phyloP scores from a whole-genome alignment of 2,329 filamentous ascomycete genomes.

The Trichoderma sp. region DNA sequence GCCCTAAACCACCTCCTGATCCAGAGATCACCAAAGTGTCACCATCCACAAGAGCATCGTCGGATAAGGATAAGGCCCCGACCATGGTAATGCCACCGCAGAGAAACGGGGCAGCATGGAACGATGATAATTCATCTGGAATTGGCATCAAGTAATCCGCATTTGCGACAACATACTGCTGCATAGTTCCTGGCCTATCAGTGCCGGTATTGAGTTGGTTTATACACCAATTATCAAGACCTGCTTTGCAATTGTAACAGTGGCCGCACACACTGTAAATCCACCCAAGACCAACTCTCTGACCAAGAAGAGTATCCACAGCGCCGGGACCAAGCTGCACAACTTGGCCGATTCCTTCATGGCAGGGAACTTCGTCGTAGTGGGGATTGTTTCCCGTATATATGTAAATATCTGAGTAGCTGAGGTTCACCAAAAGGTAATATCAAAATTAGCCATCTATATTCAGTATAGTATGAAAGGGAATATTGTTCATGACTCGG shows the following conservation, averaged over 20 bases:
- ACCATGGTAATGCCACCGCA: constrained; percentile 3
- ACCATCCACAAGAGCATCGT: background rate
- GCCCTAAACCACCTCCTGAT: background rate
- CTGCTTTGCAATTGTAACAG: background rate
- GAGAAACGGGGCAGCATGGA: background rate
- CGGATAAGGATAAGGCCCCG: background rate
- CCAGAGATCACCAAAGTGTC: constrained; percentile 2
- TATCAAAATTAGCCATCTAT: background rate
- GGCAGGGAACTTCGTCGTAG: background rate
- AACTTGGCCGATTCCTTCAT: background rate
- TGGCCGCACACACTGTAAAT: constrained; percentile 5
- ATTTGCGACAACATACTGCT: constrained; percentile 8
- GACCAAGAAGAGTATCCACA: background rate
- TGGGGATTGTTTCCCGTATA: background rate
- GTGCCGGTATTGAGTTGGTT: background rate
- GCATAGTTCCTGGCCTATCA: constrained; percentile 2
- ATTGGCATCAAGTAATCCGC: constrained; percentile 7
- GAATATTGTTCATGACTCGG: too few species aligned
- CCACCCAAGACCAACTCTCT: constrained; percentile 1
- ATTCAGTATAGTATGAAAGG: background rate
- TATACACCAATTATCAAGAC: background rate
- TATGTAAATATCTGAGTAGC: background rate
- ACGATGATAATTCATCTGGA: background rate
- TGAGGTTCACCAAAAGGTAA: background rate
- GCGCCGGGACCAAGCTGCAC: background rate